Percentiles rank a stretch among this genome's conserved stretches.
Evolutionary conservation across 2,329 filamentous ascomycete genomes (phyloP).

Genomic region (Ramichloridium luteum): DNA sequence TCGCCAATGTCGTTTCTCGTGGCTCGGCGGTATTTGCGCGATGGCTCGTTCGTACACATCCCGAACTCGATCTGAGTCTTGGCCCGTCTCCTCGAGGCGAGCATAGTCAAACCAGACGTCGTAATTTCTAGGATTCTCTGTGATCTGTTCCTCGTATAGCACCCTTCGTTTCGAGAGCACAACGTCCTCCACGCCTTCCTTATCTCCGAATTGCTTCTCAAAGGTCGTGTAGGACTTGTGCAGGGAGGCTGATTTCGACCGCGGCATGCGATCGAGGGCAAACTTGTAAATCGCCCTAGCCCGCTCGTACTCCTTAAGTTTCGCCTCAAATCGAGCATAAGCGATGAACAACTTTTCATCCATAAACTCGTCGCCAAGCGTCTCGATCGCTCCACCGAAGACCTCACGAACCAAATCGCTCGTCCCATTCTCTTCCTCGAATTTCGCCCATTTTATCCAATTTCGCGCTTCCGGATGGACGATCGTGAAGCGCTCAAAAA

Average conservation of each 20-base stretch:
- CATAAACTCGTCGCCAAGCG: conserved; percentile 85
- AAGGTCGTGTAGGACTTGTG: conserved; percentile 96
- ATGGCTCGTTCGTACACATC: conserved; percentile 95
- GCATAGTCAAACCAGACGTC: conserved; percentile 96
- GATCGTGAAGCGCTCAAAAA: conserved; percentile 80
- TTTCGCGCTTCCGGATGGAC: conserved; percentile 91
- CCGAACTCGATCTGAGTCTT: conserved; percentile 69
- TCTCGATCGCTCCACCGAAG: conserved; percentile 77
- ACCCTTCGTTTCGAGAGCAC: conserved; percentile 87
- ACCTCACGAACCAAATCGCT: conserved; percentile 86
- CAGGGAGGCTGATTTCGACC: conserved; percentile 70
- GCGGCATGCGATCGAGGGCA: conserved; percentile 78
- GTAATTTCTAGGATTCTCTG: conserved; percentile 92
- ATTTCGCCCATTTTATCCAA: conserved; percentile 98
- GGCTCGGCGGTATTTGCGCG: conserved; percentile 84
- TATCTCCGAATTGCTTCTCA: conserved; percentile 94
- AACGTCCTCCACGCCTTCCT: conserved; percentile 87
- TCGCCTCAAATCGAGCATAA: conserved; percentile 89
- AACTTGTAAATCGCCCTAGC: conserved; percentile 95
- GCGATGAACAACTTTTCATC: conserved; percentile 92
- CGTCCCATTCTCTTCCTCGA: conserved; percentile 90
- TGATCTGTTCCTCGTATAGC: conserved; percentile 87
- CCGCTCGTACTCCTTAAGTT: conserved; percentile 89
- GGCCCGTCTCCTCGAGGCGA: conserved; percentile 72
- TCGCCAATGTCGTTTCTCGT: conserved; percentile 95